Percentiles rank a stretch among this genome's conserved stretches.
Evolutionary conservation across 306 rosid species (phyloP).

Genomic region (Pachyrhizus erosus): DNA sequence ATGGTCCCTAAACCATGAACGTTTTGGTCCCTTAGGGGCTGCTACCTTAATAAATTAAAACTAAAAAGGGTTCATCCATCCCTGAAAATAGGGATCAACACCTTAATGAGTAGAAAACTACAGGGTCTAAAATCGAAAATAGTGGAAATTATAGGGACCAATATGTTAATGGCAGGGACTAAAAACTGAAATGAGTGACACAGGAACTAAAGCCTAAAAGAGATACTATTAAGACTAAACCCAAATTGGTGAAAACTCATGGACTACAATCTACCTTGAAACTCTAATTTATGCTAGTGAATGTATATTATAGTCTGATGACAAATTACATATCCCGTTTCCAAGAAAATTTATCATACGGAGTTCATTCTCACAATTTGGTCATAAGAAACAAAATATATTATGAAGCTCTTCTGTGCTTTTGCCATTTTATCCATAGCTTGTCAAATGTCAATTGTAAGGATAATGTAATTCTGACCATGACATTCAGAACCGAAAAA

Average conservation of each 20-base stretch:
- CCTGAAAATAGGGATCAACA: neutral
- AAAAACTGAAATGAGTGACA: neutral
- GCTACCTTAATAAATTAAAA: neutral
- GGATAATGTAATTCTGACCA: neutral
- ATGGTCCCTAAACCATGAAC: neutral
- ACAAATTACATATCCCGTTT: neutral
- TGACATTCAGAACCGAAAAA: slow-evolving; percentile 6
- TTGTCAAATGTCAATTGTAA: neutral
- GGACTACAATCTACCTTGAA: neutral
- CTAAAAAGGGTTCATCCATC: neutral
- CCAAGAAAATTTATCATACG: neutral
- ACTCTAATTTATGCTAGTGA: neutral
- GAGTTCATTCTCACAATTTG: slow-evolving; percentile 19
- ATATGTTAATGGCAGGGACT: neutral
- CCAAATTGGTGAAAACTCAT: neutral
- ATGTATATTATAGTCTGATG: neutral
- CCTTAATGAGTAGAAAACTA: neutral
- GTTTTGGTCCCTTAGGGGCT: neutral
- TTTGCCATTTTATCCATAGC: slow-evolving; percentile 26
- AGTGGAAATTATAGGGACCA: neutral
- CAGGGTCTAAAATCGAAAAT: neutral
- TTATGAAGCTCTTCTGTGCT: neutral
- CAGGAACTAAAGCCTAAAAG: neutral
- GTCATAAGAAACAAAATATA: slow-evolving; percentile 27
- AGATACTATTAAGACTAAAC: neutral